Conservation (phyloP, 2,329 filamentous ascomycete genomes). For the Fusarium sp. region DNA sequence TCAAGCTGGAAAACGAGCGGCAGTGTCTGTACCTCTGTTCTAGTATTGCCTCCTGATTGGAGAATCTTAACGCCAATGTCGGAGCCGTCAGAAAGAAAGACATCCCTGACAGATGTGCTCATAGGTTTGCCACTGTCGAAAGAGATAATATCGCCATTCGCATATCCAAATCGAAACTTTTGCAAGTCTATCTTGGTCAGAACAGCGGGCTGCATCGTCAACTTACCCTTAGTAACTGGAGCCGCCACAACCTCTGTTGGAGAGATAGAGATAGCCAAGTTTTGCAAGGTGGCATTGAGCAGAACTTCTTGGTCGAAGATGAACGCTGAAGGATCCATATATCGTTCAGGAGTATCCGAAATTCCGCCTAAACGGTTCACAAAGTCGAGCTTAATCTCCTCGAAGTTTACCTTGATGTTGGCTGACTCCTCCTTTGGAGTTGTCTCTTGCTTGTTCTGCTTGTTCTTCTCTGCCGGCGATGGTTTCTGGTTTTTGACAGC, state of each 20-base stretch:
- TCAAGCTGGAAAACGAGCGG: constrained; percentile 82
- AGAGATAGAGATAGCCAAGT: constrained; percentile 52
- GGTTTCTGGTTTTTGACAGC: constrained; percentile 52
- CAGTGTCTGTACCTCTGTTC: constrained; percentile 77
- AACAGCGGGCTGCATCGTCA: constrained; percentile 45
- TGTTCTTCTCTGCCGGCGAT: constrained; percentile 3
- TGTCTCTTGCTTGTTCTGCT: constrained; percentile 30
- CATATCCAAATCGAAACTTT: constrained; percentile 72
- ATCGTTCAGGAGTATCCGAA: constrained; percentile 61
- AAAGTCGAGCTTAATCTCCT: constrained; percentile 66
- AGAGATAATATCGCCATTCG: constrained; percentile 70
- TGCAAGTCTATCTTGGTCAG: constrained; percentile 60
- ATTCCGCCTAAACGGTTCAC: constrained; percentile 65
- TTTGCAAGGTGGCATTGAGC: constrained; percentile 61
- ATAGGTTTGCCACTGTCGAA: constrained; percentile 69
- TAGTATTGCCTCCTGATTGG: constrained; percentile 57
- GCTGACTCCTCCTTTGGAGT: constrained; percentile 42
- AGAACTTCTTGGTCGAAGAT: constrained; percentile 62
- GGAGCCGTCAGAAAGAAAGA: constrained; percentile 66
- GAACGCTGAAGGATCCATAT: constrained; percentile 55
- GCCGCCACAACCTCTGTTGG: constrained; percentile 31
- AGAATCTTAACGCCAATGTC: constrained; percentile 67
- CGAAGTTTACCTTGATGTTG: constrained; percentile 58
- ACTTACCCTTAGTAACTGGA: constrained; percentile 16
- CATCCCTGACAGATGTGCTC: constrained; percentile 69